These are phyloP conservation scores for Apiospora kogelbergensis DNA, from an alignment of 2,329 filamentous ascomycete genomes.

Conservation along the genomic window DNA sequence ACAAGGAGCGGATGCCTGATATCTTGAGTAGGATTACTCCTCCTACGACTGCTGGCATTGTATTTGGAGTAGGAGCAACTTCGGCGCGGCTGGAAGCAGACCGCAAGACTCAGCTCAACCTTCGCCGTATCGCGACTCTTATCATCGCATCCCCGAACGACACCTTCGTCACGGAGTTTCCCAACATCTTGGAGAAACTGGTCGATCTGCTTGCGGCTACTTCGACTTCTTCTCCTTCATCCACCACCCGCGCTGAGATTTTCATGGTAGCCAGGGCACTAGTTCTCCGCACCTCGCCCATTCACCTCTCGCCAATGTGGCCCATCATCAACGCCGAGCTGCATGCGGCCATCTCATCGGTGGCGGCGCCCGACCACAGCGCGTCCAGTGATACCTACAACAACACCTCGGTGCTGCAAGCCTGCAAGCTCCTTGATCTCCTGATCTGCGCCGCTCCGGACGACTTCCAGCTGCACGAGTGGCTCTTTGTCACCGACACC, in stretches of 20 bases:
- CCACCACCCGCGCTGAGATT: conserved; percentile 82
- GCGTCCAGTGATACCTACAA: conserved; percentile 70
- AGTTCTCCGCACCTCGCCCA: conserved; percentile 72
- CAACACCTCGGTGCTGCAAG: conserved; percentile 77
- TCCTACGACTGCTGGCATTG: conserved; percentile 90
- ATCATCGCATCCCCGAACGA: conserved; percentile 77
- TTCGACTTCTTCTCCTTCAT: conserved; percentile 86
- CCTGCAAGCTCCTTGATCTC: conserved; percentile 88
- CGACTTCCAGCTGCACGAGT: conserved; percentile 97
- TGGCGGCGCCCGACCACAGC: conserved; percentile 67
- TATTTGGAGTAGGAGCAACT: conserved; percentile 96
- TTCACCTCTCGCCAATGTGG: conserved; percentile 85
- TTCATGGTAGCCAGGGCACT: conserved; percentile 86
- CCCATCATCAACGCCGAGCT: conserved; percentile 86
- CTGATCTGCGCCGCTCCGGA: conserved; percentile 86
- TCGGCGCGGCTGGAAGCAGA: conserved; percentile 94
- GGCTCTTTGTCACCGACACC: conserved; percentile 96
- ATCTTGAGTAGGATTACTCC: conserved; percentile 75
- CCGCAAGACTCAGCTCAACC: conserved; percentile 84
- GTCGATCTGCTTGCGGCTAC: conserved; percentile 85
- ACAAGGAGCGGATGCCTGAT: conserved; percentile 87
- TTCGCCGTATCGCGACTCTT: conserved; percentile 78
- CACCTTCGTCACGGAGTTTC: conserved; percentile 75
- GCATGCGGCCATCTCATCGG: conserved; percentile 73
- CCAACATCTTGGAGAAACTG: conserved; percentile 75